Evolutionary conservation across 2,329 filamentous ascomycete species (phyloP).

Genomic region (Dactylellina parvicollis): DNA sequence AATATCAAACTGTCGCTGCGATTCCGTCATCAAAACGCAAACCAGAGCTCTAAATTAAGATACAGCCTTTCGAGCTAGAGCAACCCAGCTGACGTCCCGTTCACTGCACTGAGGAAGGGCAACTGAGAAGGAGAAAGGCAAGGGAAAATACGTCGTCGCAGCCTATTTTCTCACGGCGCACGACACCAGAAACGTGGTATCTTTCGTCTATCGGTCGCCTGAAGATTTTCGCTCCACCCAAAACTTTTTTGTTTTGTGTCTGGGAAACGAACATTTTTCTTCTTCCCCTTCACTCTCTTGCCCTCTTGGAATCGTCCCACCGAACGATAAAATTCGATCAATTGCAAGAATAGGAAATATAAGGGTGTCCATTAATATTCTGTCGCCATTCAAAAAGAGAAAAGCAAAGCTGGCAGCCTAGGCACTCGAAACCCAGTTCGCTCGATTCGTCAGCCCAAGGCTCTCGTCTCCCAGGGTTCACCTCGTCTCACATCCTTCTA

Average conservation of each 20-base stretch:
- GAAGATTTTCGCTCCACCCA: slow-evolving; percentile 15
- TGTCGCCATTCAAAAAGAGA: not conserved
- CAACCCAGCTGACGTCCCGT: slow-evolving; percentile 9
- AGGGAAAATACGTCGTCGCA: slow-evolving; percentile 7
- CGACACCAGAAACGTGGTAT: slow-evolving; percentile 51
- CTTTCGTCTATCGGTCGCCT: slow-evolving; percentile 37
- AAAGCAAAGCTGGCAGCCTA: slow-evolving; percentile 41
- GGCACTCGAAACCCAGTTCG: slow-evolving; percentile 45
- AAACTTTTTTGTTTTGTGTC: slow-evolving; percentile 23
- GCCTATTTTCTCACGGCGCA: slow-evolving; percentile 34
- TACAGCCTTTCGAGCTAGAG: slow-evolving; percentile 28
- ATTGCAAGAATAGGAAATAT: slow-evolving; percentile 37
- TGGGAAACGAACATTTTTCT: slow-evolving; percentile 4
- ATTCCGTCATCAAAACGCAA: slow-evolving; percentile 54
- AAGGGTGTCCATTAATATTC: slow-evolving; percentile 8
- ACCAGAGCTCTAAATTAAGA: slow-evolving; percentile 51
- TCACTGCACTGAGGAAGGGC: slow-evolving; percentile 1
- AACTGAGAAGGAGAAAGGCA: slow-evolving; percentile 6
- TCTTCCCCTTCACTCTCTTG: slow-evolving; percentile 3
- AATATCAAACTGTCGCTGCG: slow-evolving; percentile 51
- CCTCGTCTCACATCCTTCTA: slow-evolving; percentile 54
- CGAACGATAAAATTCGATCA: slow-evolving; percentile 24
- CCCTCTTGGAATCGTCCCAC: slow-evolving; percentile 11
- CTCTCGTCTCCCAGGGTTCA: slow-evolving; percentile 54
- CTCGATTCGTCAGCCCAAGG: slow-evolving; percentile 51